phyloP scores from a whole-genome alignment of 805 yeast species.

The Kodamaea restingae region DNA sequence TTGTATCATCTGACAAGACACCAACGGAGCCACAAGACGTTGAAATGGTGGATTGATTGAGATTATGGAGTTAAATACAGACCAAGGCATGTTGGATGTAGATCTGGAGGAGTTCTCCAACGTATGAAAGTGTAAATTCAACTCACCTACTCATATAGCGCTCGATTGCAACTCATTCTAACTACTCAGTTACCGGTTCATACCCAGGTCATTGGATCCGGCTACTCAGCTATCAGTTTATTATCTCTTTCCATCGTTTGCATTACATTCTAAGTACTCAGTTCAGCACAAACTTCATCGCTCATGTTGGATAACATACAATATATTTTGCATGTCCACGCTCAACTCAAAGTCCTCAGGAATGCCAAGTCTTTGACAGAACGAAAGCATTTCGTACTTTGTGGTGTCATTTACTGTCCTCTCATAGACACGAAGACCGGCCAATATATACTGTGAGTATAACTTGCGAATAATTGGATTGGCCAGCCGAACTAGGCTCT shows the following conservation, averaged over 20 bases:
- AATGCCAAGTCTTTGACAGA: slow-evolving; percentile 25
- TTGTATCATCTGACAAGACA: slow-evolving; percentile 21
- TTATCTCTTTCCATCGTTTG: too few species aligned
- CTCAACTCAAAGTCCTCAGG: slow-evolving; percentile 16
- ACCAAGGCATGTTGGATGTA: too few species aligned
- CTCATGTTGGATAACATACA: slow-evolving; percentile 26
- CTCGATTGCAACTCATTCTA: too few species aligned
- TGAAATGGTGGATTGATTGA: slow-evolving; percentile 13
- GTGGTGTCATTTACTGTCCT: slow-evolving; percentile 36
- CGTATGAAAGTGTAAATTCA: too few species aligned
- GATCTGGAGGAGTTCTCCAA: too few species aligned
- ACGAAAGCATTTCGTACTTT: slow-evolving; percentile 32
- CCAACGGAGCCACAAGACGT: slow-evolving; percentile 10
- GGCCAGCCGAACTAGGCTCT: background rate
- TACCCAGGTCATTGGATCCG: too few species aligned
- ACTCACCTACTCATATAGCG: too few species aligned
- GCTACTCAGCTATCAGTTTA: too few species aligned
- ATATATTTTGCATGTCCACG: slow-evolving; percentile 24
- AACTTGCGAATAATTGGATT: slow-evolving; percentile 10
- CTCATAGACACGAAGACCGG: slow-evolving; percentile 38
- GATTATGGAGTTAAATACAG: too few species aligned
- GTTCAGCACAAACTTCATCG: too few species aligned
- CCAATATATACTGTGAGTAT: slow-evolving; percentile 27
- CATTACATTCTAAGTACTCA: too few species aligned
- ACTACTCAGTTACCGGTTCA: too few species aligned